phyloP scores from a whole-genome alignment of 2,329 filamentous ascomycete species.

The Onygenales sp. region DNA sequence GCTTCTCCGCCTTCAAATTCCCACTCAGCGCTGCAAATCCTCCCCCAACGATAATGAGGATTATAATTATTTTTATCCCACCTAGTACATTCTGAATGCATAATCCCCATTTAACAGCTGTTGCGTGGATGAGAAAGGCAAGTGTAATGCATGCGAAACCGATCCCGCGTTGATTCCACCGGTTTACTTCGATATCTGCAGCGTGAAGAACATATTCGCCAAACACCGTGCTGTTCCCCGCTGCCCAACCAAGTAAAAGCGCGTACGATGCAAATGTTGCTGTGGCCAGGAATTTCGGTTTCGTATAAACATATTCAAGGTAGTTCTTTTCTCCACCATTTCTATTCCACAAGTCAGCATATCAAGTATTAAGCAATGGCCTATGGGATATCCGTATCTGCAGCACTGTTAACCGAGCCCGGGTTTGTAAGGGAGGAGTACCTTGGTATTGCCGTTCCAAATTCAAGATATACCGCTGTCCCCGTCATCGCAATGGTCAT shows the following conservation, averaged over 20 bases:
- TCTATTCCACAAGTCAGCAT: constrained; percentile 16
- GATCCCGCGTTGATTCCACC: constrained; percentile 43
- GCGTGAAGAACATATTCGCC: constrained; percentile 44
- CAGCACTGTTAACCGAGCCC: background rate
- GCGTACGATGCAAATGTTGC: constrained; percentile 46
- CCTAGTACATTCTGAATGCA: constrained; percentile 42
- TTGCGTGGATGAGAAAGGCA: constrained; percentile 40
- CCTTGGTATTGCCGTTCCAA: constrained; percentile 40
- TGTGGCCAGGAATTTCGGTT: constrained; percentile 43
- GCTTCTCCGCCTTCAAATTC: constrained; percentile 26
- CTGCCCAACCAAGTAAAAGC: constrained; percentile 42
- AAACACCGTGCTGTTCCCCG: constrained; percentile 44
- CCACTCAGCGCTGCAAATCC: constrained; percentile 32
- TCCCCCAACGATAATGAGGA: constrained; percentile 38
- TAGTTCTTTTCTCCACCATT: constrained; percentile 47
- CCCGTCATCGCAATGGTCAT: constrained; percentile 39
- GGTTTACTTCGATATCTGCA: constrained; percentile 28
- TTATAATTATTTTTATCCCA: constrained; percentile 40
- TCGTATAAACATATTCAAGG: constrained; percentile 44
- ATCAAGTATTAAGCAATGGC: background rate
- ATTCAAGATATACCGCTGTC: constrained; percentile 38
- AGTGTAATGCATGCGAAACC: constrained; percentile 39
- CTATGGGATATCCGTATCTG: background rate
- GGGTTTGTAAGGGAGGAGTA: constrained; percentile 11
- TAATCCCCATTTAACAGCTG: constrained; percentile 39